These are phyloP conservation scores for Diaporthe longicolla DNA, from an alignment of 2,329 filamentous ascomycete species.

Conservation along the genomic window DNA sequence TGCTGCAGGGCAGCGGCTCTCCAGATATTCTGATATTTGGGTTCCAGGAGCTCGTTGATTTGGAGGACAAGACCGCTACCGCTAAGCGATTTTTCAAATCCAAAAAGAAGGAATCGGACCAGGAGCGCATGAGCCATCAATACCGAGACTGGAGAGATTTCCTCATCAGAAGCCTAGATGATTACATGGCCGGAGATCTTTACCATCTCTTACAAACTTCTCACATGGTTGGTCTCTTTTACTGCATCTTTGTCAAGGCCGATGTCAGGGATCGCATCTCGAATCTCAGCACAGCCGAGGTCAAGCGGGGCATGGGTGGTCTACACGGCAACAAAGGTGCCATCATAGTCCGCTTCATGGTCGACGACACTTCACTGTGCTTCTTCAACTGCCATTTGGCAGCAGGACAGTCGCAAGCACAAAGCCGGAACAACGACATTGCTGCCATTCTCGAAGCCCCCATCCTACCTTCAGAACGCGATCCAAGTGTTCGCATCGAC, in stretches of 20 bases:
- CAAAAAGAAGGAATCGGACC: slow-evolving; percentile 86
- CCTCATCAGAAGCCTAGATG: slow-evolving; percentile 84
- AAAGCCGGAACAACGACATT: slow-evolving; percentile 92
- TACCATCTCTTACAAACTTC: slow-evolving; percentile 92
- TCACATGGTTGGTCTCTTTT: slow-evolving; percentile 93
- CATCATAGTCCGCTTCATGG: slow-evolving; percentile 88
- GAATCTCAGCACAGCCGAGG: slow-evolving; percentile 83
- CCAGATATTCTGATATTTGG: slow-evolving; percentile 96
- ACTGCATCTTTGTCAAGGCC: slow-evolving; percentile 93
- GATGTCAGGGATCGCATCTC: slow-evolving; percentile 82
- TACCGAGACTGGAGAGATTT: slow-evolving; percentile 98
- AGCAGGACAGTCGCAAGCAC: slow-evolving; percentile 91
- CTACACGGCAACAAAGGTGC: slow-evolving; percentile 97
- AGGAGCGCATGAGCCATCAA: slow-evolving; percentile 95
- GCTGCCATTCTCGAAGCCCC: slow-evolving; percentile 88
- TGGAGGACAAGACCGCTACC: slow-evolving; percentile 97
- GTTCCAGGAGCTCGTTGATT: slow-evolving; percentile 97
- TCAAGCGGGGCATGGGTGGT: slow-evolving; percentile 97
- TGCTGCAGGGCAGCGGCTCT: slow-evolving; percentile 81
- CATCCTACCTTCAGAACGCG: slow-evolving; percentile 80
- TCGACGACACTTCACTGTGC: slow-evolving; percentile 95
- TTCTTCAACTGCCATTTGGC: slow-evolving; percentile 98
- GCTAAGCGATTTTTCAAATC: slow-evolving; percentile 95
- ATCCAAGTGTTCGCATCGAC: slow-evolving; percentile 77
- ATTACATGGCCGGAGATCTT: slow-evolving; percentile 82